Evolutionary conservation across 164 flowering plant genomes (phyloP).

Genomic region (Kalanchoe fedtschenkoi): DNA sequence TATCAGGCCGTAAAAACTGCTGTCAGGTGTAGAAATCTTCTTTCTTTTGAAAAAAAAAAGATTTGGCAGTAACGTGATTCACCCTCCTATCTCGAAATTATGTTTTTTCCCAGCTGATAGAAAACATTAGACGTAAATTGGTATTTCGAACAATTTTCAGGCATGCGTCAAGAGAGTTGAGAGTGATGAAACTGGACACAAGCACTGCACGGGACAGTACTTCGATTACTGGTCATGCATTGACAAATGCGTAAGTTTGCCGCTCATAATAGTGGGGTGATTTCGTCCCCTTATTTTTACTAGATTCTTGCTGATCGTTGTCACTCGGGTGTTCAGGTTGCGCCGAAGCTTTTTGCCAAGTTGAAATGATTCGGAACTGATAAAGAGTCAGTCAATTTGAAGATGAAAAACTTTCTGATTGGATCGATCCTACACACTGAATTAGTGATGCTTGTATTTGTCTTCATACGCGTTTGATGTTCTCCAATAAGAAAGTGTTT

Average conservation of each 20-base stretch:
- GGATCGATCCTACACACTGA: constrained; percentile 2
- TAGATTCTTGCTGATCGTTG: background rate
- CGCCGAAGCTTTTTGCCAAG: constrained; percentile 3
- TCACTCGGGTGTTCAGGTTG: constrained; percentile 1
- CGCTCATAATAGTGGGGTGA: background rate
- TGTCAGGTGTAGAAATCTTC: too few species aligned
- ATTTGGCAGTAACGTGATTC: too few species aligned
- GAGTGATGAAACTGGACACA: constrained; percentile 31
- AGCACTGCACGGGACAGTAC: constrained; percentile 41
- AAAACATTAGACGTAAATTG: too few species aligned
- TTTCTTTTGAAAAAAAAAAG: too few species aligned
- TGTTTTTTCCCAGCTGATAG: too few species aligned
- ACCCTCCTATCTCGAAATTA: too few species aligned
- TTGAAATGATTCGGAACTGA: constrained; percentile 6
- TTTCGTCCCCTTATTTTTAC: background rate
- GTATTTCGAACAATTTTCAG: constrained; percentile 13
- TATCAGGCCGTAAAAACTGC: too few species aligned
- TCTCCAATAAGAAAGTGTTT: background rate
- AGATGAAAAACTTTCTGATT: background rate
- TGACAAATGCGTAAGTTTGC: constrained; percentile 32
- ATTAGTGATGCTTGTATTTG: background rate
- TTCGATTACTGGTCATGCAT: constrained; percentile 33
- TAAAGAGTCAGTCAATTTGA: background rate
- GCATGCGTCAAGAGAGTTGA: constrained; percentile 29
- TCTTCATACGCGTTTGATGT: background rate